Evolutionary conservation across 108 stramenopile genomes (phyloP).

Genomic region (Seminavis robusta): DNA sequence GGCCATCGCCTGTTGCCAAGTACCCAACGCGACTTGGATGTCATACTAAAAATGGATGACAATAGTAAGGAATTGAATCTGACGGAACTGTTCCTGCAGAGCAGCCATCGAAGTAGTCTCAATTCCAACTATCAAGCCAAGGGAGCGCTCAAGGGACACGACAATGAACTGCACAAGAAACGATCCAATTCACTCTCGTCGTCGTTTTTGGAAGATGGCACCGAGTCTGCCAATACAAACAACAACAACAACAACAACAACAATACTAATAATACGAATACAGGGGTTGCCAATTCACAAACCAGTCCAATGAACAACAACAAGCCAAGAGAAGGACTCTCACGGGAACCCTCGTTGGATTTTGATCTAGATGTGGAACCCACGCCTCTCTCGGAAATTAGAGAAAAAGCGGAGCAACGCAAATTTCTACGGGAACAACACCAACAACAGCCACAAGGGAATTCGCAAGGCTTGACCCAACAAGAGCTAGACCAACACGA

Average conservation of each 20-base stretch:
- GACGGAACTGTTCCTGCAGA: slow-evolving; percentile 46
- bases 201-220: slow-evolving; percentile 11
- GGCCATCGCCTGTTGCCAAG: background rate
- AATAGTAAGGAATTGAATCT: slow-evolving; percentile 20
- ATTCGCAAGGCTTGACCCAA: background rate
- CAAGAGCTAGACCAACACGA: background rate
- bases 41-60: background rate
- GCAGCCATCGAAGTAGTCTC: slow-evolving; percentile 28
- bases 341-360: background rate
- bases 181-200: background rate
- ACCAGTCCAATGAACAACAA: background rate
- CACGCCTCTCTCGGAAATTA: slow-evolving; percentile 15
- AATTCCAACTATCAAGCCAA: slow-evolving; percentile 33
- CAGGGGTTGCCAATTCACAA: background rate
- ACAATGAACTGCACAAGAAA: background rate
- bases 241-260: slow-evolving; percentile 18
- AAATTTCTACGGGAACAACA: background rate
- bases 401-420: background rate
- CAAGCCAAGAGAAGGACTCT: background rate
- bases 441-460: slow-evolving; percentile 2
- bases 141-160: background rate
- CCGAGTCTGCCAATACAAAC: too few relatives aligned
- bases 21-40: slow-evolving; percentile 3
- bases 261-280: background rate
- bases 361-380: slow-evolving; percentile 5